These are phyloP conservation scores for Populus hybrid DNA, from an alignment of 441 rosid species.

Conservation along the genomic window DNA sequence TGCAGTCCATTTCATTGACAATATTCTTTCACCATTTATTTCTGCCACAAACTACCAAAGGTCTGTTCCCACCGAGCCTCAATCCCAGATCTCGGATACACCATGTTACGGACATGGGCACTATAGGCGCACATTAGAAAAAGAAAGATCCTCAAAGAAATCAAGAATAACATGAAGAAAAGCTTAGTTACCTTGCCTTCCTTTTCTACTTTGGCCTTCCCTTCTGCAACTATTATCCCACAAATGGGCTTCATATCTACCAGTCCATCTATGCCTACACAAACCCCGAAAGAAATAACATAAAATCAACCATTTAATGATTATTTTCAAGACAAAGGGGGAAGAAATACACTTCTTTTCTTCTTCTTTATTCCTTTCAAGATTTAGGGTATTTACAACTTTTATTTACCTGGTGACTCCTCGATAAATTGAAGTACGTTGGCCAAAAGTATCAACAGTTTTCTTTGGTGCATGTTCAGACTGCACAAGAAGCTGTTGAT, in stretches of 20 bases:
- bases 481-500: constrained; percentile 24
- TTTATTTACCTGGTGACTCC: constrained; percentile 77
- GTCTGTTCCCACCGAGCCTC: background rate
- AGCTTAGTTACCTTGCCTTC: constrained; percentile 74
- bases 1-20: background rate
- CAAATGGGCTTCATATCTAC: constrained; percentile 54
- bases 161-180: background rate
- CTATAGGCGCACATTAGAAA: background rate
- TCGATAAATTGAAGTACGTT: constrained; percentile 33
- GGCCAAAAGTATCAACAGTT: constrained; percentile 57
- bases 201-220: constrained; percentile 94
- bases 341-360: background rate
- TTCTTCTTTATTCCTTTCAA: background rate
- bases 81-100: background rate
- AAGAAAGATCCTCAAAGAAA: background rate
- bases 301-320: background rate
- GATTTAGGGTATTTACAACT: background rate
- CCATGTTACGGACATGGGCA: background rate
- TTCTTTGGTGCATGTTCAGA: constrained; percentile 49
- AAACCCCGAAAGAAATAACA: background rate
- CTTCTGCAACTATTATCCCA: constrained; percentile 98
- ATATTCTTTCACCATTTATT: background rate
- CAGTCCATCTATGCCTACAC: constrained; percentile 49
- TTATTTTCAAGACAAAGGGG: background rate
- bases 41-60: background rate